phyloP scores from a whole-genome alignment of 116 monocot species.

The Iris pallida region DNA sequence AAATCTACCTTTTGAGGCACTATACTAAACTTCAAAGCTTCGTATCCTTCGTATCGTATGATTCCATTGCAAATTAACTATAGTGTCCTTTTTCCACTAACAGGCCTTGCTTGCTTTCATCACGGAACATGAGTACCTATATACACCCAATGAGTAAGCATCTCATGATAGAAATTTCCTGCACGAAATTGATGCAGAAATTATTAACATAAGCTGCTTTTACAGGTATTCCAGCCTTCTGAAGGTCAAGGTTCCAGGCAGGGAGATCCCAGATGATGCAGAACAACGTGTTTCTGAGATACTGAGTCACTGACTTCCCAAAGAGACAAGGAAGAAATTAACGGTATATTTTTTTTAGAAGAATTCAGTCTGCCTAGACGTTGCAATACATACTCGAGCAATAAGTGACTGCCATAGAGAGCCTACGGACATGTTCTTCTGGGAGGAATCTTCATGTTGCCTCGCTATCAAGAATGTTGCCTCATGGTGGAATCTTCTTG shows the following conservation, averaged over 20 bases:
- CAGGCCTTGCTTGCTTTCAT: constrained; percentile 94
- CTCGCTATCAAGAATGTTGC: no score
- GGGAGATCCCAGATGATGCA: constrained; percentile 84
- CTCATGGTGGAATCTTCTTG: no score
- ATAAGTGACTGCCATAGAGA: no score
- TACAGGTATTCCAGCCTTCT: constrained; percentile 63
- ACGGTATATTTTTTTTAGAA: background rate
- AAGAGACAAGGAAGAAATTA: background rate
- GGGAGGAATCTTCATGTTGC: no score
- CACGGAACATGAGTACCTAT: constrained; percentile 70
- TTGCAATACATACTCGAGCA: no score
- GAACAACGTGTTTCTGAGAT: constrained; percentile 55
- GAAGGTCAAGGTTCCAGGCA: constrained; percentile 75
- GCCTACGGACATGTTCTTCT: no score
- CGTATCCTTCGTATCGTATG: background rate
- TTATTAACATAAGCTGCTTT: background rate
- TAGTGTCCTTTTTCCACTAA: background rate
- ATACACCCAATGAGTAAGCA: constrained; percentile 69
- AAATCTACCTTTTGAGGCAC: constrained; percentile 90
- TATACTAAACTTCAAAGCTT: background rate
- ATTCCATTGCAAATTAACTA: background rate
- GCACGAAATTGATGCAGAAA: no score
- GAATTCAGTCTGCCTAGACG: no score
- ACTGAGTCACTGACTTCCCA: constrained; percentile 23
- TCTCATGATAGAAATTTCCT: background rate